Evolutionary conservation across 768 basidiomycete species (phyloP).

Genomic region (Asterophora parasitica): DNA sequence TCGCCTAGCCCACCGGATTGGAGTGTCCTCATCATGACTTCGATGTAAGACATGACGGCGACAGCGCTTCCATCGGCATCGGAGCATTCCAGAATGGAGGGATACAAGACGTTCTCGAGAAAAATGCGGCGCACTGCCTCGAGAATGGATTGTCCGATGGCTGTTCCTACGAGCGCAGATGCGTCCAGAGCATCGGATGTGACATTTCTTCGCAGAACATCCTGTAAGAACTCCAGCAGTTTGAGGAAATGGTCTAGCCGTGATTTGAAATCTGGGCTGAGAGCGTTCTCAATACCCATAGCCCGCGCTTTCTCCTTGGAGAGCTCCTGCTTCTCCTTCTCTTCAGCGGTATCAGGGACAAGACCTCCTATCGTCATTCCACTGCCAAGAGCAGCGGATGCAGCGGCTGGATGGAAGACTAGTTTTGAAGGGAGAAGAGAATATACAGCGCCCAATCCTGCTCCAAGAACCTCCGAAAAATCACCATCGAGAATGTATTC

Average conservation of each 20-base stretch:
- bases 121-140: slow-evolving; percentile 82
- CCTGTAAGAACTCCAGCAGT: slow-evolving; percentile 87
- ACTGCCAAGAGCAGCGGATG: slow-evolving; percentile 34
- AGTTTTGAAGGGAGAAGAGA: slow-evolving; percentile 88
- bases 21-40: slow-evolving; percentile 78
- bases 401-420: slow-evolving; percentile 49
- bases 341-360: slow-evolving; percentile 49
- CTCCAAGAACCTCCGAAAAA: slow-evolving; percentile 95
- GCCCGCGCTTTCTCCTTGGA: slow-evolving; percentile 48
- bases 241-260: slow-evolving; percentile 88
- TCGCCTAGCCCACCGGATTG: slow-evolving; percentile 63
- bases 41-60: slow-evolving; percentile 93
- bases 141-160: slow-evolving; percentile 80
- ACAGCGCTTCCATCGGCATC: slow-evolving; percentile 92
- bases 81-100: slow-evolving; percentile 90
- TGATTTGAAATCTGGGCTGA: slow-evolving; percentile 67
- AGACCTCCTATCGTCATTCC: slow-evolving; percentile 75
- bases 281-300: slow-evolving; percentile 73
- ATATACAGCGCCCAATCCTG: slow-evolving; percentile 89
- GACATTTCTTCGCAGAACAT: slow-evolving; percentile 71
- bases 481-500: slow-evolving; percentile 97
- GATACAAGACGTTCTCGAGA: slow-evolving; percentile 89
- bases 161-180: slow-evolving; percentile 65
- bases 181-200: slow-evolving; percentile 47
- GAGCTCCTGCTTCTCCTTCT: slow-evolving; percentile 45